Evolutionary conservation across 2,329 filamentous ascomycete genomes (phyloP), one percentile per base, ranked within the genome.

Genomic region (Ophiostoma triangulosporum): DNA sequence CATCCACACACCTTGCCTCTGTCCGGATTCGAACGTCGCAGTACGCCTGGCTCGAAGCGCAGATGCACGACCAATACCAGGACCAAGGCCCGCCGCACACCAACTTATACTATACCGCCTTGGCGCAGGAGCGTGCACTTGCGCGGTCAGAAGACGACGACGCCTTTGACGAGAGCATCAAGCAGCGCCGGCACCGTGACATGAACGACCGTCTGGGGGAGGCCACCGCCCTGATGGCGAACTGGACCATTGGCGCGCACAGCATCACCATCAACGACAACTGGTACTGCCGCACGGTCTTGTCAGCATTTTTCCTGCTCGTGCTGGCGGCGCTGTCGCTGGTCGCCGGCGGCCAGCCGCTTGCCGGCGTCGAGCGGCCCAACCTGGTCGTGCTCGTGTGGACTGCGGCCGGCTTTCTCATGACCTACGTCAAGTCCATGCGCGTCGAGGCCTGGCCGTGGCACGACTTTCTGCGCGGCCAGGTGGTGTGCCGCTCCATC

Each of bases 361-460:
- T 45, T 3, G 24, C 40, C 22, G 9, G 15, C 27, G 15, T 48
- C 4, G 46, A 48, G 27, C 46, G 46, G 27, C 46, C 46, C 8
- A 48, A 48, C 17, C 46, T 48, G 6, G 27, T 48, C 9, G 46
- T 48, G 29, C 17, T 48, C 6, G 46, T 48, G 27, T 48, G 46
- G 46, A 33, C 46, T 9, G 46, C 46, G 27, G 46, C 46, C 26
- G 46, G 46, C 9, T 33, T 48, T 14, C 27, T 48, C n/a, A 22
- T 48, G 46, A 29, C 46, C 9, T 33, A 48, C 17, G n/a, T 32
- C 29, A 48, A 48, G 27, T 20, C 46, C 27, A 31, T 22, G 29
- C 46, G 46, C 17, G 46, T 48, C 46, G 46, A 31, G 17, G 27
- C 27, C 27, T 48, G 46, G 46, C 46, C 46, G 46, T 48, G 46